Conservation (phyloP, 768 basidiomycete genomes). For the Lentinula boryana region DNA sequence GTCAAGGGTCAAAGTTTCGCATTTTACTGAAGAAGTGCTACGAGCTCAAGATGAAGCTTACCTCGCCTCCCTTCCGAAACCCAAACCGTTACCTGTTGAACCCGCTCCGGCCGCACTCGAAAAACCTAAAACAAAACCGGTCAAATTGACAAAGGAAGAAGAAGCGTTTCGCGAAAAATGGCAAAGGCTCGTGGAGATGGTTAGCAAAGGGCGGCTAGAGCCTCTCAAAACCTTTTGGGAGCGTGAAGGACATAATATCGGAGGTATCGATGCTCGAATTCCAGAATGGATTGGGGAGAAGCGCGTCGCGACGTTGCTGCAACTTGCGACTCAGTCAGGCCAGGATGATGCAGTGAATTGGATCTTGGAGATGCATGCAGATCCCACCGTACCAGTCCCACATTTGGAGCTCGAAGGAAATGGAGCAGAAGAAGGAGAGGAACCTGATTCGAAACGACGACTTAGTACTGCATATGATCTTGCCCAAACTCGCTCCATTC, state of each 20-base stretch:
- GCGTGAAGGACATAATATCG: constrained; percentile 55
- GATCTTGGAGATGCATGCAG: constrained; percentile 69
- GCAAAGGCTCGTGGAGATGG: constrained; percentile 84
- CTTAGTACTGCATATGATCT: constrained; percentile 80
- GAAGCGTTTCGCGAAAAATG: constrained; percentile 75
- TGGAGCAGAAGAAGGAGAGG: constrained; percentile 7
- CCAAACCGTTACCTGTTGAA: constrained; percentile 45
- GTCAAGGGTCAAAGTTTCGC: constrained; percentile 76
- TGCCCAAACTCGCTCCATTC: constrained; percentile 60
- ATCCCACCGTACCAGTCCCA: constrained; percentile 72
- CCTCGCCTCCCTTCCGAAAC: constrained; percentile 82
- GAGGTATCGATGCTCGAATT: constrained; percentile 53
- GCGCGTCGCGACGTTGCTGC: constrained; percentile 58
- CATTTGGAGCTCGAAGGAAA: constrained; percentile 20
- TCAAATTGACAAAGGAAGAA: constrained; percentile 76
- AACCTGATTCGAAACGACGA: constrained; percentile 21
- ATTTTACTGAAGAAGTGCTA: constrained; percentile 81
- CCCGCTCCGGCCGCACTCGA: constrained; percentile 25
- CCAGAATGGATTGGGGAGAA: constrained; percentile 68
- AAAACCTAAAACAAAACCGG: constrained; percentile 41
- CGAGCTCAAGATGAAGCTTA: constrained; percentile 85
- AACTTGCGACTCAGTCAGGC: constrained; percentile 64
- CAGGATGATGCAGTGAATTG: constrained; percentile 73
- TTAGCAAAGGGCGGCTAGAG: constrained; percentile 79
- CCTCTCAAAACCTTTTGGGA: constrained; percentile 77